Percentiles rank a stretch among this genome's conserved stretches.
Evolutionary conservation across 192 early-diverging fungal species (phyloP).

Genomic region (Haplosporangium gracile): DNA sequence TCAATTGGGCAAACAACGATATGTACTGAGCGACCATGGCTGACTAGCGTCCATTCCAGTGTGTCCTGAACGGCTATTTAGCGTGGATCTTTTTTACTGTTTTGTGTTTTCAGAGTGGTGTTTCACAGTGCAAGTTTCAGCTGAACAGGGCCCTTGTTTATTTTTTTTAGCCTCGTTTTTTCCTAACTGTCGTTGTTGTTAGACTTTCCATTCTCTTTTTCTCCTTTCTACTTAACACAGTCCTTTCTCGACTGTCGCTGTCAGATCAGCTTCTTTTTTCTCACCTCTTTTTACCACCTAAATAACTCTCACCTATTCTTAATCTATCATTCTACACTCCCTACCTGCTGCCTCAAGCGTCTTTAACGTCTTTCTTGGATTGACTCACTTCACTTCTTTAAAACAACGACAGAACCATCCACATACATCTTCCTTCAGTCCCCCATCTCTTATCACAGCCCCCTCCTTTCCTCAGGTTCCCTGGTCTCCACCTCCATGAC

Average conservation of each 20-base stretch:
- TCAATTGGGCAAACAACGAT: no score
- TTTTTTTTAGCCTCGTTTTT: background rate
- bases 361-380: no score
- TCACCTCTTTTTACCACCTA: no score
- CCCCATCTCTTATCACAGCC: background rate
- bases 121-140: background rate
- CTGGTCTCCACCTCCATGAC: background rate
- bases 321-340: no score
- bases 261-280: no score
- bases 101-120: background rate
- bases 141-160: background rate
- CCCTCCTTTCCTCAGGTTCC: background rate
- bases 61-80: background rate
- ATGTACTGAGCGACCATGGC: background rate
- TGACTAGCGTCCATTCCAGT: background rate
- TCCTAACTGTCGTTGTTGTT: no score
- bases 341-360: no score
- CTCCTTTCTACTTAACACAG: no score
- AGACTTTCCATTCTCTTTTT: no score
- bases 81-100: background rate
- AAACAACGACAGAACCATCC: background rate
- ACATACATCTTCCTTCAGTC: background rate
- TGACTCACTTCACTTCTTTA: background rate
- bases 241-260: no score
- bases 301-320: no score